Evolutionary conservation across 225 moss, liverwort and hornwort species (phyloP), one percentile per base, ranked within the genome.

Genomic region (Lunularia cruciata): DNA sequence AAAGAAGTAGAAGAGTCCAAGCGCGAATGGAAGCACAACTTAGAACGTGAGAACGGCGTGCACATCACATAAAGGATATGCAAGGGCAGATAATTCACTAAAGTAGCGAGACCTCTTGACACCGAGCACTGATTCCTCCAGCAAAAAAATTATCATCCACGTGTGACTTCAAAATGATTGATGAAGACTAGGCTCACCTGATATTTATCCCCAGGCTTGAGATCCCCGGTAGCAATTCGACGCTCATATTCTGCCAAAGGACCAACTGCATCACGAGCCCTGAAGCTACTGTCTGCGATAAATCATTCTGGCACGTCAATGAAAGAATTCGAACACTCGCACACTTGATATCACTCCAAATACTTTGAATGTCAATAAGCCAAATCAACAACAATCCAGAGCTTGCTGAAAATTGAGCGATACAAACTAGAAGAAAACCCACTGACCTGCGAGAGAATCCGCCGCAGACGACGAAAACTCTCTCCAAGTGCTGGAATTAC

Each of bases 231-330:
- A 30, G 87, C 85, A 32, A 94, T 75, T 26, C 79, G 79, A 30
- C 87, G 88, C 62, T 90, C 86, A 46, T 94, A 90, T 53, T 83
- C 90, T 65, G 83, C 78, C 48, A 89, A 33, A 0, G 90, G 93
- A 46, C 93, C 90, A 33, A 60, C 30, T 69, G 82, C 78, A 12
- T 69, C 65, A 8, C 26, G 49, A 4, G 31, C 26, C 34, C 55
- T 46, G 12, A 37, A 14, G 16, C 60, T 70, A 79, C 75, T 65
- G 35, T 75, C 71, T 70, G 62, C 54, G 25, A 55, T 38, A 25
- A 23, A 45, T 18, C 13, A 27, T 11, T 39, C 30, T 38, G 59
- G 6, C n/a, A 32, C 33, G 30, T 49, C 16, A 57, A 13, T 37
- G 31, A 46, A 34, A 39, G 12, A 23, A 35, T 34, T 65, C 26